A percentile compares a stretch with the other conserved stretches of the same genome.
Evolutionary conservation across 1,284 basidiomycete genomes (phyloP).

Genomic region (Trichosporon faecale): DNA sequence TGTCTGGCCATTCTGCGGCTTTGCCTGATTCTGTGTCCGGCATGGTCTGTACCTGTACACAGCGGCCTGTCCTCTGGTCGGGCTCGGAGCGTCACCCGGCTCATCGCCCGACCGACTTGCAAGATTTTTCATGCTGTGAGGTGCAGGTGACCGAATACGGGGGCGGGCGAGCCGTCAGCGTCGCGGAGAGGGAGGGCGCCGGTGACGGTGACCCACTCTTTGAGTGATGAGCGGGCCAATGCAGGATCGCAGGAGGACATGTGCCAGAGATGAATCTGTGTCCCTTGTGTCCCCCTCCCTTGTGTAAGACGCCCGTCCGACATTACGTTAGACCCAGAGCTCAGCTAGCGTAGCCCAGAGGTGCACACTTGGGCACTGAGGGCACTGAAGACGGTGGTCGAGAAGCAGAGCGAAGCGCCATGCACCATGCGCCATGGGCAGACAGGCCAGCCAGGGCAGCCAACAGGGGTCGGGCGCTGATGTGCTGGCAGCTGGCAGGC

Average conservation of each 20-base stretch:
- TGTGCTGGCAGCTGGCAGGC: not conserved
- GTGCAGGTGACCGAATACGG: not conserved
- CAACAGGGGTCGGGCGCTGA: not conserved
- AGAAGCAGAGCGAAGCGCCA: not conserved
- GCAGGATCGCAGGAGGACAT: not conserved
- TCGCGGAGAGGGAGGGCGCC: not conserved
- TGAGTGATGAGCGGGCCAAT: constrained; percentile 2
- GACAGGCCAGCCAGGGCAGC: not conserved
- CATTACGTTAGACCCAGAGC: constrained; percentile 1
- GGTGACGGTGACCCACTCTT: not conserved
- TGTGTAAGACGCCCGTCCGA: not conserved
- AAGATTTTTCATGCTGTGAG: not conserved
- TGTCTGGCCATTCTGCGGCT: not conserved
- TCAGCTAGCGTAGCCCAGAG: not conserved
- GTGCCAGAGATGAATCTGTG: not conserved
- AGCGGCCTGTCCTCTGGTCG: not conserved
- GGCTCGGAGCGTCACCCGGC: no score
- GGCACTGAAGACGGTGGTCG: not conserved
- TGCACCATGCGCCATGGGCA: not conserved
- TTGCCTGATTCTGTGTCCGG: not conserved
- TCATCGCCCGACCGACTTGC: not conserved
- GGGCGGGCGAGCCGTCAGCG: not conserved
- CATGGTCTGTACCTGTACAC: not conserved
- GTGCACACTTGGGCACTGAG: not conserved
- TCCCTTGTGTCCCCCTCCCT: not conserved